Evolutionary conservation across 108 stramenopile genomes (phyloP).

Genomic region (Conticribra weissflogii): DNA sequence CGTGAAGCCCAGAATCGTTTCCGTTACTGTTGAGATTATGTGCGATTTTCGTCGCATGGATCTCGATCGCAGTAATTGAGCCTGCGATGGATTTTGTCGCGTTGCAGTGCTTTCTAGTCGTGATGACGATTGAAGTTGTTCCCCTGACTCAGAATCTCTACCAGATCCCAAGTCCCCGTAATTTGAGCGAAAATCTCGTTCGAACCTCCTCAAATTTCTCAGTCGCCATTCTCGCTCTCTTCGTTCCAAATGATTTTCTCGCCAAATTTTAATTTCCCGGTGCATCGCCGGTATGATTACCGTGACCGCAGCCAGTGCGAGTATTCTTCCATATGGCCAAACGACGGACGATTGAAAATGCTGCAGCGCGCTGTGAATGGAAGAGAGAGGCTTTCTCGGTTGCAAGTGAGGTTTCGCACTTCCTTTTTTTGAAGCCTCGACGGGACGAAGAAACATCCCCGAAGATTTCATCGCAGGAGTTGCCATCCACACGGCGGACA

Average conservation of each 20-base stretch:
- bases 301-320: constrained; percentile 30
- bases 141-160: no score
- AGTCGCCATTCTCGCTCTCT: constrained; percentile 17
- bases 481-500: constrained; percentile 17
- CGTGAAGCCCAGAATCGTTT: constrained; percentile 36
- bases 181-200: constrained; percentile 8
- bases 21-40: constrained; percentile 15
- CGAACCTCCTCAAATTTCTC: constrained; percentile 12
- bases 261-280: constrained; percentile 32
- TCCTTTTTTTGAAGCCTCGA: no score
- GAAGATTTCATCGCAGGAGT: constrained; percentile 50
- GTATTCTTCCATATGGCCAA: constrained; percentile 26
- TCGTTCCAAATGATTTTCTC: constrained; percentile 31
- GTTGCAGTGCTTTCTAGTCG: background rate
- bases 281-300: constrained; percentile 34
- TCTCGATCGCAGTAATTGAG: constrained; percentile 18
- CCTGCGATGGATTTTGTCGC: background rate
- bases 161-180: no score
- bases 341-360: background rate
- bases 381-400: no score
- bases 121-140: no score
- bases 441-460: constrained; percentile 36
- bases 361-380: background rate
- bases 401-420: no score
- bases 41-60: constrained; percentile 26